These are phyloP conservation scores for Rhodosporidiobolus odoratus DNA, from an alignment of 768 basidiomycete genomes.

Conservation along the genomic window DNA sequence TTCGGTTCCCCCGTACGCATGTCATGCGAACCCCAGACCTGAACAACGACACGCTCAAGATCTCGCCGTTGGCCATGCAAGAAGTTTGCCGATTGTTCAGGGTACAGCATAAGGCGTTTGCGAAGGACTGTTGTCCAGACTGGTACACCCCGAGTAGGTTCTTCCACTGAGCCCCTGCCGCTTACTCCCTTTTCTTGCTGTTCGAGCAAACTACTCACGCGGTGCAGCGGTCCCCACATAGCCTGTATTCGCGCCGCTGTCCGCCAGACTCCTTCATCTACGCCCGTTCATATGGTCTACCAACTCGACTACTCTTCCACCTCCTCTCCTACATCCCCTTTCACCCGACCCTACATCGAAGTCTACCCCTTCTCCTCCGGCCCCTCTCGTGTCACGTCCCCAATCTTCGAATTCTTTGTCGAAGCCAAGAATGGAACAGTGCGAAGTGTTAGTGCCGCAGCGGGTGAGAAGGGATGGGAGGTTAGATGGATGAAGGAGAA, in stretches of 20 bases:
- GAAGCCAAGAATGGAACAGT: conserved; percentile 13
- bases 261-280: not conserved
- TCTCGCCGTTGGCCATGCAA: conserved; percentile 14
- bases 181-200: not conserved
- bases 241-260: conserved; percentile 20
- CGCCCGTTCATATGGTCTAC: conserved; percentile 4
- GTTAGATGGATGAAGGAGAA: not conserved
- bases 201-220: too few species aligned
- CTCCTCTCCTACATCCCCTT: not conserved
- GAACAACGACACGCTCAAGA: conserved; percentile 18
- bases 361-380: not conserved
- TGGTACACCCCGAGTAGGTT: conserved; percentile 21
- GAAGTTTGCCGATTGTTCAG: not conserved
- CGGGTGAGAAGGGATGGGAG: not conserved
- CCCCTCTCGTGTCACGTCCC: not conserved
- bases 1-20: conserved; percentile 4
- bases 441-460: not conserved
- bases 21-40: conserved; percentile 31
- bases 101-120: not conserved
- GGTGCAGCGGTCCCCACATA: not conserved
- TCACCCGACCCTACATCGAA: not conserved
- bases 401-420: conserved; percentile 6
- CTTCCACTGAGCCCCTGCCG: too few species aligned
- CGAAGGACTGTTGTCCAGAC: not conserved
- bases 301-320: conserved; percentile 22